Evolutionary conservation across 2,329 filamentous ascomycete genomes (phyloP).

Genomic region (Colletotrichum plurivorum): DNA sequence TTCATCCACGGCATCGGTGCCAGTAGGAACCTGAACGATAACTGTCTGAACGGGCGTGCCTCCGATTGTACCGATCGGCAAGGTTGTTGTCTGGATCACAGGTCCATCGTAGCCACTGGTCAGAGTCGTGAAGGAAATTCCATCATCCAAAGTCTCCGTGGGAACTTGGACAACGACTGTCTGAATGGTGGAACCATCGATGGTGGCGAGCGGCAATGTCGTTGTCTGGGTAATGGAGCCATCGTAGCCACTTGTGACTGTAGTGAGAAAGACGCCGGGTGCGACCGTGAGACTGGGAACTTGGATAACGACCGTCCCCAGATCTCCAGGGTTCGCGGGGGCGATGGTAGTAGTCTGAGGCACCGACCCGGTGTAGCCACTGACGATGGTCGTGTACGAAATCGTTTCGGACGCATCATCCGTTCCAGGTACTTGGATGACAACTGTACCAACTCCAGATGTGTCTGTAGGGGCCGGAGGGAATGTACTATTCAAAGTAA

Average conservation of each 20-base stretch:
- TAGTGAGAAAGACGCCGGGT: constrained; percentile 4
- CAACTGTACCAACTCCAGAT: constrained; percentile 4
- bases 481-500: not conserved
- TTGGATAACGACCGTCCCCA: constrained; percentile 10
- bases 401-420: not conserved
- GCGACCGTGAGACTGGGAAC: constrained; percentile 1
- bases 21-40: not conserved
- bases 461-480: not conserved
- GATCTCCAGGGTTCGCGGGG: not conserved
- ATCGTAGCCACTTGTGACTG: constrained; percentile 6
- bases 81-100: not conserved
- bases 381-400: constrained; percentile 5
- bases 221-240: constrained; percentile 13
- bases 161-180: constrained; percentile 10
- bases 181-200: constrained; percentile 12
- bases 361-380: not conserved
- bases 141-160: not conserved
- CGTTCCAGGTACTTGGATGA: not conserved
- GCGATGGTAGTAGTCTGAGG: constrained; percentile 8
- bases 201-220: constrained; percentile 7
- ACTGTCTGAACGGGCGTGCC: not conserved
- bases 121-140: not conserved
- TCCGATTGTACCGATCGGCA: not conserved
- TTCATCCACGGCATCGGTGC: not conserved
- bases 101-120: constrained; percentile 13